Conservation (phyloP, 2,329 filamentous ascomycete species). For the Aspergillus awamori region DNA sequence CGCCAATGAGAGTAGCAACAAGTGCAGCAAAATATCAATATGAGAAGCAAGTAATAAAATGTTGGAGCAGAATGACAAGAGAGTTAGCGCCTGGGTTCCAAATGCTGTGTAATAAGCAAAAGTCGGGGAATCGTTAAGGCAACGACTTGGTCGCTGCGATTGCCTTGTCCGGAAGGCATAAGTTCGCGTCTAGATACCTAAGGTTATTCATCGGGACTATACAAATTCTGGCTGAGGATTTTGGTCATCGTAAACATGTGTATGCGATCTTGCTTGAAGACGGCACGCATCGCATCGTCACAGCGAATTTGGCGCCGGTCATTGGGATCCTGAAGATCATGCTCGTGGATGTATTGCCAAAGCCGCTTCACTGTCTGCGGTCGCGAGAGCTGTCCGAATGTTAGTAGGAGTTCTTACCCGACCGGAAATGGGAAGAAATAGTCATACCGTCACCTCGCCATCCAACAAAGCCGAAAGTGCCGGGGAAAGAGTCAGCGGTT, state of each 20-base stretch:
- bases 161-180: conserved; percentile 10
- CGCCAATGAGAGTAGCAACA: conserved; percentile 21
- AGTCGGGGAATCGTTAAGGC: conserved; percentile 33
- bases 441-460: conserved; percentile 48
- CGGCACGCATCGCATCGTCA: conserved; percentile 85
- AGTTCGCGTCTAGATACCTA: conserved; percentile 11
- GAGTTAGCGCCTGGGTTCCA: conserved; percentile 34
- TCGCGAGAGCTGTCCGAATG: conserved; percentile 70
- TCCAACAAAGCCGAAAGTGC: conserved; percentile 49
- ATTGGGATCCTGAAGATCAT: conserved; percentile 83
- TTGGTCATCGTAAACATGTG: conserved; percentile 99
- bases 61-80: conserved; percentile 16
- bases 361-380: conserved; percentile 96
- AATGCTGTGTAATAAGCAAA: conserved; percentile 28
- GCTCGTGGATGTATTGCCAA: conserved; percentile 90
- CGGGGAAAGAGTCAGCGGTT: conserved; percentile 50
- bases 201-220: conserved; percentile 72
- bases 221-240: conserved; percentile 85
- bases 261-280: conserved; percentile 88
- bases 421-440: background rate
- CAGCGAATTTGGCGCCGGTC: conserved; percentile 93
- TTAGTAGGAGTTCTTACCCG: conserved; percentile 23
- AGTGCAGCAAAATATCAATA: conserved; percentile 9
- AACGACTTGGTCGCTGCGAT: conserved; percentile 8
- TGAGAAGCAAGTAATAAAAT: conserved; percentile 2